phyloP scores from a whole-genome alignment of 768 basidiomycete species.

The Agaricus bisporus region DNA sequence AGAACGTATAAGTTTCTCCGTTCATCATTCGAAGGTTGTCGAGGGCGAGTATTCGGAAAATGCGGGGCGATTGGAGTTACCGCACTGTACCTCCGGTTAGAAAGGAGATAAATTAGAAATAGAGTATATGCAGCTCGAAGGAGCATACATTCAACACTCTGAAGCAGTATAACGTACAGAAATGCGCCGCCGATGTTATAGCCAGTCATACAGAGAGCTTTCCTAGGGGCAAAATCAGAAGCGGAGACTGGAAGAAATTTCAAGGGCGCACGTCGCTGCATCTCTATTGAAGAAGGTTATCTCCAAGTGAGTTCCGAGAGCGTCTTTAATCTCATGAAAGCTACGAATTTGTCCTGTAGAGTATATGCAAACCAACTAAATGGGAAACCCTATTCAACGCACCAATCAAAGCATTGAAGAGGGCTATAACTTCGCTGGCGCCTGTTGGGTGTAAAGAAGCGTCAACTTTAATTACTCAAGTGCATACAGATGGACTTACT shows the following conservation, averaged over 20 bases:
- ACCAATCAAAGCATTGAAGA: conserved; percentile 59
- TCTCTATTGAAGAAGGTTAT: conserved; percentile 50
- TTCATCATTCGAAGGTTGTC: conserved; percentile 31
- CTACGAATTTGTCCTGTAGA: conserved; percentile 44
- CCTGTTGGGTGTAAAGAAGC: conserved; percentile 11
- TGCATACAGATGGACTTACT: conserved; percentile 19
- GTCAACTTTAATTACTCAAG: not conserved
- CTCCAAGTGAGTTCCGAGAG: conserved; percentile 35
- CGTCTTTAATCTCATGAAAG: conserved; percentile 35
- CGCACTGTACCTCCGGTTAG: conserved; percentile 25
- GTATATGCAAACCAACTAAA: not conserved
- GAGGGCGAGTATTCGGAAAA: conserved; percentile 16
- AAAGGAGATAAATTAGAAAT: conserved; percentile 10
- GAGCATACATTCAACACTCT: not conserved
- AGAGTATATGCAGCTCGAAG: conserved; percentile 1
- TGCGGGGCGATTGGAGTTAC: conserved; percentile 28
- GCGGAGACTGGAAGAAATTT: not conserved
- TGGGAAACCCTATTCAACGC: conserved; percentile 1
- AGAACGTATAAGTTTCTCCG: conserved; percentile 84
- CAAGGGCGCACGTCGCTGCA: conserved; percentile 40
- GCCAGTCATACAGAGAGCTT: conserved; percentile 62
- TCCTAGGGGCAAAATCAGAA: conserved; percentile 30
- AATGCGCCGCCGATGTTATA: conserved; percentile 48
- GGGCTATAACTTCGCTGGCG: conserved; percentile 41
- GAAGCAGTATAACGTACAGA: conserved; percentile 36